Percentiles rank a stretch among this genome's conserved stretches.
These are phyloP conservation scores for Acanthamoeba polyphaga DNA, from an alignment of 208 protist genomes.

Conservation along the genomic window DNA sequence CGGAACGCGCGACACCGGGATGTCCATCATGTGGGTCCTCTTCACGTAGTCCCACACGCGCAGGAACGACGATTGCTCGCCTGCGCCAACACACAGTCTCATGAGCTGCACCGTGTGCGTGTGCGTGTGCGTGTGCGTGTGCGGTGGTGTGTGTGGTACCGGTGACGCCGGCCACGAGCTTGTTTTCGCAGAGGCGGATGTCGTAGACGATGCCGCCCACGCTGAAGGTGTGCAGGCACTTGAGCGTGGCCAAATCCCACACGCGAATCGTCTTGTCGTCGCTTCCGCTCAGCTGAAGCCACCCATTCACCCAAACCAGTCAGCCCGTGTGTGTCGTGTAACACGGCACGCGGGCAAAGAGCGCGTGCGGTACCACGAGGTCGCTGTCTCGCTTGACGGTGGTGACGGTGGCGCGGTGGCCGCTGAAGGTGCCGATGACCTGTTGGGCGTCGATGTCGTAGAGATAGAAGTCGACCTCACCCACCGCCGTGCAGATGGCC, in stretches of 20 bases:
- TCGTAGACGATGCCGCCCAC: conserved; percentile 47
- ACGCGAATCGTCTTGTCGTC: conserved; percentile 61
- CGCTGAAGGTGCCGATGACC: conserved; percentile 54
- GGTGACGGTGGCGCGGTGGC: conserved; percentile 12
- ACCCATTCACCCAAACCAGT: background rate
- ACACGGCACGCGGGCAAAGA: background rate
- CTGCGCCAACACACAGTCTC: background rate
- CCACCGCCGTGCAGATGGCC: conserved; percentile 17
- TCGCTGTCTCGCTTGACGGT: conserved; percentile 39
- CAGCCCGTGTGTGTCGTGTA: background rate
- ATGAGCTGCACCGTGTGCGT: background rate
- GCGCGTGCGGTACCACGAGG: background rate
- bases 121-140: background rate
- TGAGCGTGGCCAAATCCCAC: conserved; percentile 16
- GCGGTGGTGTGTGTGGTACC: background rate
- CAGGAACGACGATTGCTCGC: background rate
- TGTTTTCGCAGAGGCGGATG: conserved; percentile 63
- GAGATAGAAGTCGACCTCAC: conserved; percentile 29
- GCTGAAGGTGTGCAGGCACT: conserved; percentile 28
- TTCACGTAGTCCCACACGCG: conserved; percentile 15
- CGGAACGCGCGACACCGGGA: background rate
- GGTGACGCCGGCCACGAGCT: conserved; percentile 58
- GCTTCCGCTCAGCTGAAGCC: conserved; percentile 21
- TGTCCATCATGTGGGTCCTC: conserved; percentile 16
- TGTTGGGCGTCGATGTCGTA: background rate